Evolutionary conservation across 768 basidiomycete genomes (phyloP).

Genomic region (Podaxis sp.): DNA sequence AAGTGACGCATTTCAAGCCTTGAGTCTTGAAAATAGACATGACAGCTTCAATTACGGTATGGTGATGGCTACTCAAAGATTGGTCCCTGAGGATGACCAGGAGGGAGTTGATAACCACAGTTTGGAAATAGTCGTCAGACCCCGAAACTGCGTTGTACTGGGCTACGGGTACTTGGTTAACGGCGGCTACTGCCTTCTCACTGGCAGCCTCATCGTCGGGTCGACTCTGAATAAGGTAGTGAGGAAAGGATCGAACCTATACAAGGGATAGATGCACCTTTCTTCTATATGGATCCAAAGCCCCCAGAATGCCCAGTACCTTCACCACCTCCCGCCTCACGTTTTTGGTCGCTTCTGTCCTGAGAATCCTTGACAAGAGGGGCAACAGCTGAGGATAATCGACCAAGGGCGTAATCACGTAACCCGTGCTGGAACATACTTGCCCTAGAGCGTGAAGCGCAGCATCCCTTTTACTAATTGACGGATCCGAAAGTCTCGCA

Average conservation of each 20-base stretch:
- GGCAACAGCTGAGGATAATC: slow-evolving; percentile 91
- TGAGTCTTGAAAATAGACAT: slow-evolving; percentile 99
- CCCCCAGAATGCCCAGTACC: slow-evolving; percentile 93
- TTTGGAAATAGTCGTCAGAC: slow-evolving; percentile 96
- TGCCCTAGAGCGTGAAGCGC: slow-evolving; percentile 93
- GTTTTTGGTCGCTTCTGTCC: slow-evolving; percentile 67
- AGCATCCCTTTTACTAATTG: slow-evolving; percentile 86
- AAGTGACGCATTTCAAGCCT: slow-evolving; percentile 92
- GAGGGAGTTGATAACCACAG: slow-evolving; percentile 86
- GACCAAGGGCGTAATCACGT: slow-evolving; percentile 85
- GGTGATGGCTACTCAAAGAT: slow-evolving; percentile 79
- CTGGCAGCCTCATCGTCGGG: slow-evolving; percentile 59
- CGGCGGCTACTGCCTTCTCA: slow-evolving; percentile 56
- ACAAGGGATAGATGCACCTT: slow-evolving; percentile 49
- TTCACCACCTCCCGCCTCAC: slow-evolving; percentile 89
- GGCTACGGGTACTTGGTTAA: slow-evolving; percentile 65
- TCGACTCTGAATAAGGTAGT: slow-evolving; percentile 11
- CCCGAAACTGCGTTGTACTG: slow-evolving; percentile 56
- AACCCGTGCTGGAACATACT: slow-evolving; percentile 92
- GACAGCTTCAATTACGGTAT: slow-evolving; percentile 93
- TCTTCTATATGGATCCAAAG: slow-evolving; percentile 91
- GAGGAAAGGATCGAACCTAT: neutral
- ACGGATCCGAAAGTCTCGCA: slow-evolving; percentile 83
- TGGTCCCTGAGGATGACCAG: slow-evolving; percentile 87
- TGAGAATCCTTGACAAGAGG: slow-evolving; percentile 77